phyloP scores from a whole-genome alignment of 345 rosid genomes.

The Rhizophora mangle region DNA sequence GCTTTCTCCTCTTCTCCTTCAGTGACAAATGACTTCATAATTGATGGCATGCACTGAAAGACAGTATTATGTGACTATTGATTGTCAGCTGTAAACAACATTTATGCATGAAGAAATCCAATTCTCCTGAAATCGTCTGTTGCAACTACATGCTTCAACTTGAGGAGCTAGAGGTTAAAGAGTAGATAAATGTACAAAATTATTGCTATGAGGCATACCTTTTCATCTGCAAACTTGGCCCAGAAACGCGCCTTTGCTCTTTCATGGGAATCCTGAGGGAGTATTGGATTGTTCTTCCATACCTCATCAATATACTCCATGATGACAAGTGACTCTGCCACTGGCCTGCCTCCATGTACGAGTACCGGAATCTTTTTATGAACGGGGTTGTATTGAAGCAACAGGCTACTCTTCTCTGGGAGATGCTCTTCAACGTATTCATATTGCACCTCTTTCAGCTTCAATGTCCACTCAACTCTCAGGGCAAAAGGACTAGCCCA shows the following conservation, averaged over 20 bases:
- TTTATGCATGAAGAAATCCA: not conserved
- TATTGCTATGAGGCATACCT: slow-evolving; percentile 13
- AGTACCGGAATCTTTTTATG: slow-evolving; percentile 31
- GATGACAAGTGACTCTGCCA: slow-evolving; percentile 32
- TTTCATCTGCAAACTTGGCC: slow-evolving; percentile 34
- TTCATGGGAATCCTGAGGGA: slow-evolving; percentile 23
- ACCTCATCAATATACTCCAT: slow-evolving; percentile 30
- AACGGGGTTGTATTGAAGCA: slow-evolving; percentile 30
- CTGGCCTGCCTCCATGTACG: slow-evolving; percentile 25
- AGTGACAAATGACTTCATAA: slow-evolving; percentile 8
- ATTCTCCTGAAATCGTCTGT: not conserved
- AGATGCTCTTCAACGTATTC: slow-evolving; percentile 34
- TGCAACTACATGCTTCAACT: not conserved
- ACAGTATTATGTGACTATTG: not conserved
- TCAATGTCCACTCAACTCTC: slow-evolving; percentile 29
- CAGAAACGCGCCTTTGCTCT: slow-evolving; percentile 31
- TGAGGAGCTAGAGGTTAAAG: not conserved
- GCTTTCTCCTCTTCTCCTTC: slow-evolving; percentile 25
- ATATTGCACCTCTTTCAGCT: slow-evolving; percentile 23
- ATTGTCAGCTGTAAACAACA: not conserved
- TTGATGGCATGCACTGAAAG: slow-evolving; percentile 22
- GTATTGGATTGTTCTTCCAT: slow-evolving; percentile 27
- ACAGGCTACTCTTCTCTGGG: slow-evolving; percentile 29
- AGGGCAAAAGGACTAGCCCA: slow-evolving; percentile 30
- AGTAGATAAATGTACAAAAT: too few relatives aligned